Evolutionary conservation across 2,329 filamentous ascomycete species (phyloP).

Genomic region (Daldinia eschscholtzii): DNA sequence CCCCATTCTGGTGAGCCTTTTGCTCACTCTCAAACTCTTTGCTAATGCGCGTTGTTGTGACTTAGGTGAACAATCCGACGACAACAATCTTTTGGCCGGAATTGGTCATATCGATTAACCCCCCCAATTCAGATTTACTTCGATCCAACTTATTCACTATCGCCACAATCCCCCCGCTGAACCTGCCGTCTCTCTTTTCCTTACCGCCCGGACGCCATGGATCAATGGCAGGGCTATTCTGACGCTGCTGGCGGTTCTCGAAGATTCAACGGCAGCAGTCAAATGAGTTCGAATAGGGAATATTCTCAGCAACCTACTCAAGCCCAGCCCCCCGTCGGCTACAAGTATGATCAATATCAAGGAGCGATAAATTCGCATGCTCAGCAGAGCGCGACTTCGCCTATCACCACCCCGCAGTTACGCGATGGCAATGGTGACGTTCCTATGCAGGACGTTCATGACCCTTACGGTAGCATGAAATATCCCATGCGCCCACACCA

Average conservation of each 20-base stretch:
- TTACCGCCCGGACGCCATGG: slow-evolving; percentile 58
- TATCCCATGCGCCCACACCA: slow-evolving; percentile 85
- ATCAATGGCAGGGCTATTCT: slow-evolving; percentile 77
- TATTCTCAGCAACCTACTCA: slow-evolving; percentile 51
- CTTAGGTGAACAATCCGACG: slow-evolving; percentile 28
- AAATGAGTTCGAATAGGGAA: slow-evolving; percentile 52
- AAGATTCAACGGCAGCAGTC: slow-evolving; percentile 64
- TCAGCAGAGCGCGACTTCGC: slow-evolving; percentile 56
- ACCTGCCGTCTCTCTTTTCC: slow-evolving; percentile 21
- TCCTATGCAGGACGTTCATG: slow-evolving; percentile 86
- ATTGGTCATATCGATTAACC: slow-evolving; percentile 37
- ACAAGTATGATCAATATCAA: slow-evolving; percentile 78
- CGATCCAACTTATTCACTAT: slow-evolving; percentile 9
- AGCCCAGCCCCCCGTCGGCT: slow-evolving; percentile 66
- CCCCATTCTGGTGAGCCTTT: slow-evolving; percentile 39
- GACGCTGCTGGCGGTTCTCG: slow-evolving; percentile 73
- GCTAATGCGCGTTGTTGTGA: slow-evolving; percentile 45
- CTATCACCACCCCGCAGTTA: slow-evolving; percentile 64
- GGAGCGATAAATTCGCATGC: slow-evolving; percentile 56
- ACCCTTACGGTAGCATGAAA: slow-evolving; percentile 87
- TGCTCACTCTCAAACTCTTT: slow-evolving; percentile 33
- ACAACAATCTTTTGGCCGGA: slow-evolving; percentile 41
- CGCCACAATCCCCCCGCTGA: slow-evolving; percentile 20
- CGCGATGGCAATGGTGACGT: slow-evolving; percentile 82
- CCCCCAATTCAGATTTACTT: slow-evolving; percentile 34